Base-by-base conservation (phyloP, 306 rosid species). In the Gynostemma pentaphyllum region DNA sequence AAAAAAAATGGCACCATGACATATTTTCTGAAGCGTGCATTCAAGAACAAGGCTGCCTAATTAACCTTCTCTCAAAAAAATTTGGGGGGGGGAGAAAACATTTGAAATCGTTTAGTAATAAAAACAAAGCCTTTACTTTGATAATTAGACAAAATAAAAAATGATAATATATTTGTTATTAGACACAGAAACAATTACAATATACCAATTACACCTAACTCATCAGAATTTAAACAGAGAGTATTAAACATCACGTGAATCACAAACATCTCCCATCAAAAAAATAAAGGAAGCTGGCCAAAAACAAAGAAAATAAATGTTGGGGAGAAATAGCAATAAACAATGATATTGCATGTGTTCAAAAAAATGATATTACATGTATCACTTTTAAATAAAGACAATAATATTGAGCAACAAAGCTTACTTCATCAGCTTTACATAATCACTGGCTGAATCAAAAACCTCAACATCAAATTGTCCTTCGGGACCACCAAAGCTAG, bases 391-490 rank as follows among this genome's bases (percentile, higher is more conserved):
- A 63, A 27, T 50, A 18, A 47, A 47, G 53, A 62, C 26, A 12
- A 48, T 14, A 16, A 53, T 42, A 27, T 12, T 53, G 9, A 13
- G 24, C 52, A 67, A 62, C 56, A 60, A 70, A 62, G 56, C 90
- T 72, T 81, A 92, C 99, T 86, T 86, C 95, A 94, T 79, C 78
- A 94, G 51, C 68, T 86, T 86, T 70, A 94, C 82, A 72, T 94
- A 94, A 66, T 94, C 95, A 50, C 77, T 83, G 9, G 99, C 97
- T n/a, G 94, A 78, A 76, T 94, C 95, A 81, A 94, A 94, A 76
- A 94, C 99, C 57, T 88, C 99, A 61, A 88, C 95, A 37, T 87
- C 88, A 81, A 94, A 94, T 68, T 84, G 95, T 78, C 90, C 99
- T 79, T 90, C 97, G 27, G 96, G 95, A 30, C 96, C 99, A 12